A percentile compares a stretch with the other conserved stretches of the same genome.
These are phyloP conservation scores for Austroboletus festivus DNA, from an alignment of 768 basidiomycete species.

Conservation along the genomic window DNA sequence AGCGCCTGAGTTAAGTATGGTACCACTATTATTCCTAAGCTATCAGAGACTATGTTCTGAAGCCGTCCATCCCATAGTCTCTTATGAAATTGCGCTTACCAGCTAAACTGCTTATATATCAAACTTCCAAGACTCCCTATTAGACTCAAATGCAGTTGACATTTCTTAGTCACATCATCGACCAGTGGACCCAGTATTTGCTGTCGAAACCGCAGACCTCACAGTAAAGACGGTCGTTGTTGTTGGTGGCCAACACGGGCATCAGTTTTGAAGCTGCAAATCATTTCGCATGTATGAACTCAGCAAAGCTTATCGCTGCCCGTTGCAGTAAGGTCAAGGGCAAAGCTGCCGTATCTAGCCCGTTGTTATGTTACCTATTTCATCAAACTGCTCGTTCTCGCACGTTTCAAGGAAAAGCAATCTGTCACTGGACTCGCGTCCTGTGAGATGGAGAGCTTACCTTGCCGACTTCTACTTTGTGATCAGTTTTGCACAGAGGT, in stretches of 20 bases:
- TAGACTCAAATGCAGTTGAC: no score
- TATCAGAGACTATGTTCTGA: no score
- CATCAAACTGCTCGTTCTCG: neutral
- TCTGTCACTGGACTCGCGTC: constrained; percentile 26
- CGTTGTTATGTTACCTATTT: neutral
- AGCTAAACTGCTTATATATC: no score
- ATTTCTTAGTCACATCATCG: neutral
- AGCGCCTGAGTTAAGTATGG: no score
- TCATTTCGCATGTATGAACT: constrained; percentile 32
- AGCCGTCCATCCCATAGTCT: no score
- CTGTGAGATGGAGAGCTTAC: constrained; percentile 27
- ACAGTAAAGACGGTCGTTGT: constrained; percentile 31
- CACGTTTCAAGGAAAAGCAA: constrained; percentile 20
- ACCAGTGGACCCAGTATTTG: constrained; percentile 18
- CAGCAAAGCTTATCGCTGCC: constrained; percentile 26
- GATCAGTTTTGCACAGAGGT: constrained; percentile 7
- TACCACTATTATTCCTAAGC: no score
- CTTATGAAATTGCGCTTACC: no score
- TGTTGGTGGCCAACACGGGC: constrained; percentile 33
- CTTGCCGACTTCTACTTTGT: constrained; percentile 17
- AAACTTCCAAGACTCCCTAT: no score
- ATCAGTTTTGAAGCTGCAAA: constrained; percentile 32
- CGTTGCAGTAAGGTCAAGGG: constrained; percentile 29
- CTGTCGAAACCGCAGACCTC: constrained; percentile 21
- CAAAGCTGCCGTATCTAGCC: constrained; percentile 19